Conservation (phyloP, 495 filamentous ascomycete species). For the Pseudoneurospora amorphoporcata region DNA sequence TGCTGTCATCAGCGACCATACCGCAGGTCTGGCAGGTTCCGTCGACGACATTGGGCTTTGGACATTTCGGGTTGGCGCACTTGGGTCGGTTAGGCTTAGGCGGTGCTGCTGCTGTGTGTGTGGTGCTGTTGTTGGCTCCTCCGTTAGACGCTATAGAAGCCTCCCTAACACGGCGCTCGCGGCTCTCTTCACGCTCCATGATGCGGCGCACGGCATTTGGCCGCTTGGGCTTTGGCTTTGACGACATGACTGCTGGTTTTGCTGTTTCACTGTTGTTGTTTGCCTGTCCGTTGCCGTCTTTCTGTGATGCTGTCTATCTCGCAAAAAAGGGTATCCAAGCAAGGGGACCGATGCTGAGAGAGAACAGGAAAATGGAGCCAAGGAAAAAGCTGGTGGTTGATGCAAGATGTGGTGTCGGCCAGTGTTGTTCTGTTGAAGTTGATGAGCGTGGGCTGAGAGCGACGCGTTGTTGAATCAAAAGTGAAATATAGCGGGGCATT, state of each 20-base stretch:
- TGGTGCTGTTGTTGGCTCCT: background rate
- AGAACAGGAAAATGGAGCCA: background rate
- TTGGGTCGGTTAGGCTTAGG: background rate
- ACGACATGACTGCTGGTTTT: slow-evolving; percentile 1
- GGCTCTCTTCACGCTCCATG: slow-evolving; percentile 18
- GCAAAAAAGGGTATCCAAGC: background rate
- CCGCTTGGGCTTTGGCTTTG: slow-evolving; percentile 16
- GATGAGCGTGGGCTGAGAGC: background rate
- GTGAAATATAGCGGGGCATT: background rate
- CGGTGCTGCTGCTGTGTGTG: background rate
- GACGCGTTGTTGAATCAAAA: background rate
- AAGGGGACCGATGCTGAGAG: background rate
- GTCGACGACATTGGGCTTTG: slow-evolving; percentile 32
- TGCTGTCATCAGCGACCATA: slow-evolving; percentile 64
- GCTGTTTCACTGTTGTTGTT: background rate
- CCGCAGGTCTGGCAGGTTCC: slow-evolving; percentile 76
- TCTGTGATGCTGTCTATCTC: background rate
- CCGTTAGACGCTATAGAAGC: slow-evolving; percentile 7
- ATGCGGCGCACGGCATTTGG: slow-evolving; percentile 21
- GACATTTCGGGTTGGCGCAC: slow-evolving; percentile 27
- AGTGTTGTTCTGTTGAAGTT: background rate
- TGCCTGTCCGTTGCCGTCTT: background rate
- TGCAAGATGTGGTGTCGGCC: background rate
- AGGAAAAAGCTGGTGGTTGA: background rate
- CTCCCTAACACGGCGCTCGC: slow-evolving; percentile 16